Evolutionary conservation across 2,329 filamentous ascomycete genomes (phyloP).

Genomic region (Botrytis byssoidea): DNA sequence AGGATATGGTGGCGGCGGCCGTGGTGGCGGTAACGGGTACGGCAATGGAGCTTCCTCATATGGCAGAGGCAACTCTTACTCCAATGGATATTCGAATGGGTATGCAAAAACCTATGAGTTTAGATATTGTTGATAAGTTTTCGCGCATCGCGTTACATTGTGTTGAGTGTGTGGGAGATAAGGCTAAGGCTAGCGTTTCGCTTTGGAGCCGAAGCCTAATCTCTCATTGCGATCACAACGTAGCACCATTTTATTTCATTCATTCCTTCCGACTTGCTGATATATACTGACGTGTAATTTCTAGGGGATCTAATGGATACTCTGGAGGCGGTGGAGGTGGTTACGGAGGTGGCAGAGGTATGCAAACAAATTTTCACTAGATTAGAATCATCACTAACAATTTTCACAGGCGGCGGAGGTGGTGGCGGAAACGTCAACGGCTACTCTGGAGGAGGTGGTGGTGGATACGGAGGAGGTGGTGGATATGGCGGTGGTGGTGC

Average conservation of each 20-base stretch:
- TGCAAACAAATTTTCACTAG: neutral
- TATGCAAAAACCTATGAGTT: conserved; percentile 43
- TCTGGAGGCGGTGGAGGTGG: conserved; percentile 43
- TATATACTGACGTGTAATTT: conserved; percentile 41
- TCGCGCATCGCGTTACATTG: conserved; percentile 33
- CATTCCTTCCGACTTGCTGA: conserved; percentile 19
- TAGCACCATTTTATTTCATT: conserved; percentile 29
- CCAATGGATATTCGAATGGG: conserved; percentile 52
- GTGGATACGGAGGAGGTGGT: conserved; percentile 40
- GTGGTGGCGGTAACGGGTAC: conserved; percentile 49
- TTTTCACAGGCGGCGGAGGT: conserved; percentile 39
- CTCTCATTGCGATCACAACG: conserved; percentile 22
- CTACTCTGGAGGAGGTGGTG: conserved; percentile 36
- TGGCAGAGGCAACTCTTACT: conserved; percentile 47
- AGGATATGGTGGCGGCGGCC: conserved; percentile 54
- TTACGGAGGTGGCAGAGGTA: conserved; percentile 36
- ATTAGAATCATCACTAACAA: conserved; percentile 31
- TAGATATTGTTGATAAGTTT: conserved; percentile 41
- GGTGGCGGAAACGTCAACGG: conserved; percentile 39
- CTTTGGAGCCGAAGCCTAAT: conserved; percentile 20
- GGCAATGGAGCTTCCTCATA: conserved; percentile 55
- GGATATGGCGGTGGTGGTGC: conserved; percentile 53
- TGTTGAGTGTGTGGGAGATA: conserved; percentile 32
- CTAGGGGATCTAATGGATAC: conserved; percentile 52
- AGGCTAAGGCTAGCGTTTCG: conserved; percentile 27